A percentile compares a stretch with the other conserved stretches of the same genome.
Evolutionary conservation across 169 alveolate genomes (phyloP).

Genomic region (Plasmodium billcollinsi): DNA sequence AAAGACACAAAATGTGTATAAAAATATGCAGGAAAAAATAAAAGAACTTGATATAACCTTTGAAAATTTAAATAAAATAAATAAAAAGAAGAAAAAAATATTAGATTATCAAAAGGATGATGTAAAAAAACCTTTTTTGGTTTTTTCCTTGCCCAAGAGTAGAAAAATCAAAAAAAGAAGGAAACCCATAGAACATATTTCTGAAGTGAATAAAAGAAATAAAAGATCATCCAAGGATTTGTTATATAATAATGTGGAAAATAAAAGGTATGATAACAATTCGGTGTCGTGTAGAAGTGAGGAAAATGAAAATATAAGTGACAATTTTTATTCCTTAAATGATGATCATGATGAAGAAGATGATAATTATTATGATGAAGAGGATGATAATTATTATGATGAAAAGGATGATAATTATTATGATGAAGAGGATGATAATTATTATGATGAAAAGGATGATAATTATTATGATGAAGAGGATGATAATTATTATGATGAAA

Average conservation of each 20-base stretch:
- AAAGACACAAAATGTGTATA: neutral
- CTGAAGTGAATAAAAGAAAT: neutral
- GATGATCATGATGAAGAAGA: constrained; percentile 8
- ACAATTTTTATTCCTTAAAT: constrained; percentile 22
- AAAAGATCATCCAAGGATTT: neutral
- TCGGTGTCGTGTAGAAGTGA: neutral
- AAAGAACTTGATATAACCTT: constrained; percentile 31
- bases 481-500: neutral
- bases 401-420: too few relatives aligned
- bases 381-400: too few relatives aligned
- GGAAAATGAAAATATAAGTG: neutral
- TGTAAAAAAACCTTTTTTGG: too few relatives aligned
- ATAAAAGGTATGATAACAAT: neutral
- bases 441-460: too few relatives aligned
- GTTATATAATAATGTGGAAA: constrained; percentile 4
- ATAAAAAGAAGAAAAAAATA: constrained; percentile 13
- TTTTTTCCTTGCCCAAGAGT: too few relatives aligned
- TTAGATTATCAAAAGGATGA: too few relatives aligned
- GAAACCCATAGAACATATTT: neutral
- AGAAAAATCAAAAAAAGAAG: constrained; percentile 7
- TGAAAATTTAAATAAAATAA: constrained; percentile 16
- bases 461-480: too few relatives aligned
- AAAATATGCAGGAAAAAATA: constrained; percentile 20
- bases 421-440: too few relatives aligned
- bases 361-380: neutral